Evolutionary conservation across 371 early-diverging fungal genomes (phyloP).

Genomic region (Cokeromyces recurvatus): DNA sequence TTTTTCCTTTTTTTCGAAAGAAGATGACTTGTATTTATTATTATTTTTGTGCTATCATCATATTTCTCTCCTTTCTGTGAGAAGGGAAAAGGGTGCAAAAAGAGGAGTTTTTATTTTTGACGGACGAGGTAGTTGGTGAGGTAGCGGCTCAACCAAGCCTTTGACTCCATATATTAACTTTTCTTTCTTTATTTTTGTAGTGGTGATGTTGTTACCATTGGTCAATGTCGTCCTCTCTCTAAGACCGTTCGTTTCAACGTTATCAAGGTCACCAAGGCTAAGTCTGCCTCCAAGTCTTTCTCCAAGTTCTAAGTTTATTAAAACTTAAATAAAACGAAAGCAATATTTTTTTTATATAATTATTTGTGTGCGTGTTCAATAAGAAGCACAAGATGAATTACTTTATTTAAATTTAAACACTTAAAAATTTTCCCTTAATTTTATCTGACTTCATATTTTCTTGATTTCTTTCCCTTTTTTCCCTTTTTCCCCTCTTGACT

Average conservation of each 20-base stretch:
- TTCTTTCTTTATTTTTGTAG: constrained; percentile 22
- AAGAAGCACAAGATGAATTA: too few species aligned
- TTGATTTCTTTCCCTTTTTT: not conserved
- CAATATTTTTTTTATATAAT: too few species aligned
- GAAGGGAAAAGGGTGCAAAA: too few species aligned
- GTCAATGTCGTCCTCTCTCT: constrained; percentile 97
- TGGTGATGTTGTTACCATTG: constrained; percentile 97
- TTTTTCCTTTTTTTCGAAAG: not conserved
- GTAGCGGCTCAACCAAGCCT: constrained; percentile 60
- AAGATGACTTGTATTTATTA: constrained; percentile 1
- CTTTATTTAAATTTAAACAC: not conserved
- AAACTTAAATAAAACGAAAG: constrained; percentile 1
- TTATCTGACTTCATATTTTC: too few species aligned
- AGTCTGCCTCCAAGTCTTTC: constrained; percentile 89
- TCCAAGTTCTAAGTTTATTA: constrained; percentile 82
- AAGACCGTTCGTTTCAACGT: constrained; percentile 99
- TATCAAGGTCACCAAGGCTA: constrained; percentile 91
- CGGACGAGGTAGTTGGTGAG: constrained; percentile 60
- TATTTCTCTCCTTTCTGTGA: too few species aligned
- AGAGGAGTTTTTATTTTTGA: constrained; percentile 4
- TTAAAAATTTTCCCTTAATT: too few species aligned
- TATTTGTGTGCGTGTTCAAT: too few species aligned
- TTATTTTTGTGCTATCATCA: too few species aligned
- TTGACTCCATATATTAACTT: constrained; percentile 31
- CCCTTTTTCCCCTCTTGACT: not conserved